These are phyloP conservation scores for Linum tenue DNA, from an alignment of 345 rosid genomes.

Conservation along the genomic window DNA sequence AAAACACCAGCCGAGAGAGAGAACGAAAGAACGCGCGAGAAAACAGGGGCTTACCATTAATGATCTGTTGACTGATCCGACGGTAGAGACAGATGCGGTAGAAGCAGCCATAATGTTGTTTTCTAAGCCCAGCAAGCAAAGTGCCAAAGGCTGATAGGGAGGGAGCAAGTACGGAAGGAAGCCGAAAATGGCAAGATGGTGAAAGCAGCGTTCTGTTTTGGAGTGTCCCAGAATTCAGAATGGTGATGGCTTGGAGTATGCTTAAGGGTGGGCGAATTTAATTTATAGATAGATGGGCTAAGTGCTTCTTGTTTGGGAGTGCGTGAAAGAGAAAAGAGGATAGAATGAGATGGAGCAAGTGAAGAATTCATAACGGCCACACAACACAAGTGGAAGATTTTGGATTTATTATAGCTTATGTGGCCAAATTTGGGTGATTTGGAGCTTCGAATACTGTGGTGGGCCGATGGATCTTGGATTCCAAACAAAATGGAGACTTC, in stretches of 20 bases:
- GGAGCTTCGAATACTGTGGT: background rate
- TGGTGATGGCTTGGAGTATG: background rate
- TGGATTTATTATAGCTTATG: constrained; percentile 7
- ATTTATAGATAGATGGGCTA: constrained; percentile 14
- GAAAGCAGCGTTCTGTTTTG: too few relatives aligned
- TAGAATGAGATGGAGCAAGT: constrained; percentile 6
- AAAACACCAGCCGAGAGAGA: too few relatives aligned
- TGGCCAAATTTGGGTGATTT: constrained; percentile 16
- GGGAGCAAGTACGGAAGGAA: too few relatives aligned
- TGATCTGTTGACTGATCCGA: constrained; percentile 28
- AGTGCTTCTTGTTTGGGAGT: background rate
- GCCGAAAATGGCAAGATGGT: too few relatives aligned
- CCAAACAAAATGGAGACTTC: background rate
- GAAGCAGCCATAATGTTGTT: background rate
- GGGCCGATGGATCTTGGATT: background rate
- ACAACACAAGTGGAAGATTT: constrained; percentile 3
- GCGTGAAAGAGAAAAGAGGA: background rate
- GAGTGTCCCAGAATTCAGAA: background rate
- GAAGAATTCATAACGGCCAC: constrained; percentile 21
- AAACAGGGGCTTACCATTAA: too few relatives aligned
- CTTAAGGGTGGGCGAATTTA: background rate
- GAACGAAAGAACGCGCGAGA: too few relatives aligned
- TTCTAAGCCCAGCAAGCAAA: too few relatives aligned
- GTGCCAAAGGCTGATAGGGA: too few relatives aligned
- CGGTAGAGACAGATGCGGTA: constrained; percentile 29